phyloP scores from a whole-genome alignment of 129 eudicot genomes.

The Artemisia argyi region DNA sequence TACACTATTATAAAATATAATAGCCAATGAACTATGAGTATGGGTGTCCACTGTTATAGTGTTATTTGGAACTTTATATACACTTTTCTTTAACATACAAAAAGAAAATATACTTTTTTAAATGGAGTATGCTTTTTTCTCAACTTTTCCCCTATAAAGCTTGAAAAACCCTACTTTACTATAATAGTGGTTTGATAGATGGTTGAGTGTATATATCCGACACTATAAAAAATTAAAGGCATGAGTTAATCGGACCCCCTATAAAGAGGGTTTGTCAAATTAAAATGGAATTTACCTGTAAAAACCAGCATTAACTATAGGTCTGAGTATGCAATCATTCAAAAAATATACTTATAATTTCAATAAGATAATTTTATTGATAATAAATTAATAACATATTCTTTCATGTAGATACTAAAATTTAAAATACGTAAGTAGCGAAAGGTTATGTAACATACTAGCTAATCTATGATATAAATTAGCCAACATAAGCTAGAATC shows the following conservation, averaged over 20 bases:
- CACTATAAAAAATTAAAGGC: not conserved
- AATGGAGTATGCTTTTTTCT: conserved; percentile 26
- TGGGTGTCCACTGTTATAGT: conserved; percentile 26
- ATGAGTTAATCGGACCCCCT: no score
- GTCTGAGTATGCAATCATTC: no score
- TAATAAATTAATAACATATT: no score
- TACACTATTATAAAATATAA: not conserved
- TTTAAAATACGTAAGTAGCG: not conserved
- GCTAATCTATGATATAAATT: conserved; percentile 18
- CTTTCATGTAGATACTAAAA: not conserved
- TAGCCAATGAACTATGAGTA: conserved; percentile 17
- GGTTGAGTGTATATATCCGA: conserved; percentile 28
- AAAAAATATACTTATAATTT: no score
- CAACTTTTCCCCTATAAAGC: conserved; percentile 24
- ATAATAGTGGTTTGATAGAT: conserved; percentile 36
- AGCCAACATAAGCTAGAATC: conserved; percentile 15
- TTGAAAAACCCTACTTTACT: conserved; percentile 14
- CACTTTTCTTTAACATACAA: conserved; percentile 30
- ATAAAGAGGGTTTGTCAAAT: no score
- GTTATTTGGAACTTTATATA: conserved; percentile 24
- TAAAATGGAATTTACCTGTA: not conserved
- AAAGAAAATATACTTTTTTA: conserved; percentile 35
- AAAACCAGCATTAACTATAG: not conserved
- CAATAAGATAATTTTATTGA: not conserved
- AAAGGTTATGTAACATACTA: conserved; percentile 1